Evolutionary conservation across 768 basidiomycete genomes (phyloP).

Genomic region (Termitomyces sp.): DNA sequence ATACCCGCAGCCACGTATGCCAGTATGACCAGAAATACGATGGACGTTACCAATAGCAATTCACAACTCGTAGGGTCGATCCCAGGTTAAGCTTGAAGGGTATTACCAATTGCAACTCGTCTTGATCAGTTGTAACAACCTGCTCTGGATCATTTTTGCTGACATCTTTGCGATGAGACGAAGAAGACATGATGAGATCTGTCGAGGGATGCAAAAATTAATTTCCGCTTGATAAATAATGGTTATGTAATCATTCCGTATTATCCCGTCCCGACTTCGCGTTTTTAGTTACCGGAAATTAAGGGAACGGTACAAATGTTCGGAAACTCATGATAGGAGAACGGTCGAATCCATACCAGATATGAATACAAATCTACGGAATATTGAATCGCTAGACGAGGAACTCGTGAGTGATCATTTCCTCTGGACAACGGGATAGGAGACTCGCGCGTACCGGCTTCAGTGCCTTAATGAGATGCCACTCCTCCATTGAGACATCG

Average conservation of each 20-base stretch:
- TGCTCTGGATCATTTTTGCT: conserved; percentile 22
- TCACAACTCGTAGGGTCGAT: conserved; percentile 23
- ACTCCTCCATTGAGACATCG: conserved; percentile 88
- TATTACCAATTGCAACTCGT: conserved; percentile 45
- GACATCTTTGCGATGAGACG: conserved; percentile 20
- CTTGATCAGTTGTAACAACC: conserved; percentile 26
- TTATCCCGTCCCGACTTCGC: not conserved
- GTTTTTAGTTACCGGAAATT: not conserved
- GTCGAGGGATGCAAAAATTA: not conserved
- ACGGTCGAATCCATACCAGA: not conserved
- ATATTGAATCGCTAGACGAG: conserved; percentile 26
- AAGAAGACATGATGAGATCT: conserved; percentile 17
- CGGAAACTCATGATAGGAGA: not conserved
- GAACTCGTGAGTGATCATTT: not conserved
- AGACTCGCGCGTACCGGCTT: conserved; percentile 57
- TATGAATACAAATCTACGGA: conserved; percentile 11
- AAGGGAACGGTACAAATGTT: not conserved
- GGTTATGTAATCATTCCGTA: conserved; percentile 9
- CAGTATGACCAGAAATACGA: conserved; percentile 54
- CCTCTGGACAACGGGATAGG: not conserved
- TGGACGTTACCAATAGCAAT: conserved; percentile 67
- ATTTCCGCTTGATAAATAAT: not conserved
- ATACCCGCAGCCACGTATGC: conserved; percentile 85
- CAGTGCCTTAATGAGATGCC: conserved; percentile 85
- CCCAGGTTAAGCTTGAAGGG: conserved; percentile 23